A percentile compares a stretch with the other conserved stretches of the same genome.
Evolutionary conservation across 345 rosid species (phyloP).

Genomic region (Boechera divaricarpa): DNA sequence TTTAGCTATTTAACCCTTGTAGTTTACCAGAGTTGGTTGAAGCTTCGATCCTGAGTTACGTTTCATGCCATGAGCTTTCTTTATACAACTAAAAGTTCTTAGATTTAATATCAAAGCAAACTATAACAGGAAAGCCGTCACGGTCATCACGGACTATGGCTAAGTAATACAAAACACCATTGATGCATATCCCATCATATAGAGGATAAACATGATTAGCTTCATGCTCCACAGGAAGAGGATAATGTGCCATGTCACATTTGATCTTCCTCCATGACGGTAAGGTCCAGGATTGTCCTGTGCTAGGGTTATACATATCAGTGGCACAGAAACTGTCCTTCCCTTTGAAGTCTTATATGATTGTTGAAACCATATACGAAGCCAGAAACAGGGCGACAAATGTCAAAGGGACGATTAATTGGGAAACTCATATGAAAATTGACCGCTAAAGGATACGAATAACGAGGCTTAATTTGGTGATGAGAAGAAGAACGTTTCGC

Average conservation of each 20-base stretch:
- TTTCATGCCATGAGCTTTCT: neutral
- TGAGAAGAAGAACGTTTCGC: neutral
- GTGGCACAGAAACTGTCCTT: neutral
- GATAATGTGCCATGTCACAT: neutral
- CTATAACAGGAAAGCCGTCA: neutral
- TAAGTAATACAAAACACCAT: neutral
- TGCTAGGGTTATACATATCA: neutral
- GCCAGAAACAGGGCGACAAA: neutral
- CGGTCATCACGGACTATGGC: neutral
- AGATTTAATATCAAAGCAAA: conserved; percentile 3
- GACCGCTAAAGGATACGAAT: neutral
- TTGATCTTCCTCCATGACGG: neutral
- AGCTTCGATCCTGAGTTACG: neutral
- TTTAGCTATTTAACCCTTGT: neutral
- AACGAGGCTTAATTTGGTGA: neutral
- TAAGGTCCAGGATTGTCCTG: neutral
- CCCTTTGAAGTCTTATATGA: neutral
- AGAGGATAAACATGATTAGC: neutral
- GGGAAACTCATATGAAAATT: too few relatives aligned
- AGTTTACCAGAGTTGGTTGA: neutral
- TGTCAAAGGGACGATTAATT: too few relatives aligned
- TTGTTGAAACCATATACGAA: neutral
- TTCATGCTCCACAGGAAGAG: neutral
- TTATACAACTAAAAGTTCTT: neutral
- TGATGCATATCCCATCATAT: neutral